Conservation (phyloP, 108 stramenopile genomes). For the Pseudonitzschia pungens region DNA sequence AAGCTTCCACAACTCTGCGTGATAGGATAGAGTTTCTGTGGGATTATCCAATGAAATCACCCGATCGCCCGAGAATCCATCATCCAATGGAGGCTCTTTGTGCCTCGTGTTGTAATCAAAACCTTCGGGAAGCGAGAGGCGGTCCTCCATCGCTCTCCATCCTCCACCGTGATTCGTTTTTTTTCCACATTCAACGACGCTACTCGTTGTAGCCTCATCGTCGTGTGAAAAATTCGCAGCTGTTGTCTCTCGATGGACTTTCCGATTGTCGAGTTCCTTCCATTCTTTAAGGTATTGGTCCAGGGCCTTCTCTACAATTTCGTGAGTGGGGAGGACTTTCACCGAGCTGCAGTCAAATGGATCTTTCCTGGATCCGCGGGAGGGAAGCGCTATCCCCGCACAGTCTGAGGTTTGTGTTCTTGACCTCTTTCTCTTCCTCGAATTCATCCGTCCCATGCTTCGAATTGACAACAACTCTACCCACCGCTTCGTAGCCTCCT, state of each 20-base stretch:
- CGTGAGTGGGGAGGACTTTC: conserved; percentile 18
- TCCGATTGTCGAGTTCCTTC: conserved; percentile 11
- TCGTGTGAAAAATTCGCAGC: neutral
- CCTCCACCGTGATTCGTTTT: conserved; percentile 10
- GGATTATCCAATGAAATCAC: conserved; percentile 34
- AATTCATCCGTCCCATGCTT: neutral
- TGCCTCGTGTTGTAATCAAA: conserved; percentile 47
- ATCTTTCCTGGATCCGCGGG: neutral
- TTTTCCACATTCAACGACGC: neutral
- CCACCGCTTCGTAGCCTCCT: conserved; percentile 4
- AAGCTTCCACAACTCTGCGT: conserved; percentile 69
- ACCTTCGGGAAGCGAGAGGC: conserved; percentile 36
- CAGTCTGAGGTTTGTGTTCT: neutral
- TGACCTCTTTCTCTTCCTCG: neutral
- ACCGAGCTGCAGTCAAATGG: conserved; percentile 7
- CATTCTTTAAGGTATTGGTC: conserved; percentile 17
- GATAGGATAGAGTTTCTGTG: conserved; percentile 52
- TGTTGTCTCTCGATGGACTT: conserved; percentile 1
- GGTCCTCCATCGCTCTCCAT: conserved; percentile 24
- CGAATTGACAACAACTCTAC: neutral
- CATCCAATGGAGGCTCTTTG: conserved; percentile 15
- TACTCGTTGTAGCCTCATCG: neutral
- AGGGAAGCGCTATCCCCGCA: too few species aligned
- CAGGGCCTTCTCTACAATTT: conserved; percentile 24
- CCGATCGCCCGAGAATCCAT: conserved; percentile 21